Base-by-base conservation (phyloP, 2,329 filamentous ascomycete species). In the Neopestalotiopsis sp. region DNA sequence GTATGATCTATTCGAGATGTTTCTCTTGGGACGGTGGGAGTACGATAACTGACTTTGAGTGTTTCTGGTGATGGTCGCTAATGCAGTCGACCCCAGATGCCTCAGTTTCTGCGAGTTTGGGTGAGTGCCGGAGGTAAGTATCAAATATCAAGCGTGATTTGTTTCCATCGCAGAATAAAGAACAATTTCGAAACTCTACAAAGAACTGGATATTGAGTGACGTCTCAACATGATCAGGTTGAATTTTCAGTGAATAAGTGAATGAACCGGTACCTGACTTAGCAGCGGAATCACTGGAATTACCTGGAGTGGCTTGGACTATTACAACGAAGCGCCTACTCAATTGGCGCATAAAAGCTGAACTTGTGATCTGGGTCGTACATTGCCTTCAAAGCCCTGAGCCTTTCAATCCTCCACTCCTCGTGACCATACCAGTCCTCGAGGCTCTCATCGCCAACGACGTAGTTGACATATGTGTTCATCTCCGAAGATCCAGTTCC, bases 321-420 rank as follows among this genome's bases (percentile, higher is more conserved):
- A 6, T 38, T 38, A 10, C 5, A 6, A n/a, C 17, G 6, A 53
- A 53, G 45, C 45, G 6, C 4, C 4, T 40, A 63, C 32, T 58
- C 9, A 28, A 68, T 68, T 17, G 67, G 67, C 13, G 53, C 62
- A 34, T 69, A 69, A 28, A 63, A 69, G 28, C 65, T 45, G 28
- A 69, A 69, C 42, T 59, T 67, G 49, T 61, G 32, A n/a, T 56
- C 34, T 28, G 68, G 68, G 14, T 69, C 68, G 13, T 67, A 69
- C 56, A 56, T 42, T 6, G 40, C 57, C 34, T 70, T 70, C n/a
- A 68, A 45, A 13, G 30, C 14, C 5, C 42, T 30, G 5, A 70
- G 57, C 20, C 45, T 57, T 20, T 30, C 40, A 28, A 70, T 32
- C 17, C 68, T 65, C 68, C 68, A 70, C 13, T 53, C 53, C 28